Percentiles rank a stretch among this genome's conserved stretches.
These are phyloP conservation scores for Edaphochlamys debaryana DNA, from an alignment of 139 green algal genomes.

Conservation along the genomic window DNA sequence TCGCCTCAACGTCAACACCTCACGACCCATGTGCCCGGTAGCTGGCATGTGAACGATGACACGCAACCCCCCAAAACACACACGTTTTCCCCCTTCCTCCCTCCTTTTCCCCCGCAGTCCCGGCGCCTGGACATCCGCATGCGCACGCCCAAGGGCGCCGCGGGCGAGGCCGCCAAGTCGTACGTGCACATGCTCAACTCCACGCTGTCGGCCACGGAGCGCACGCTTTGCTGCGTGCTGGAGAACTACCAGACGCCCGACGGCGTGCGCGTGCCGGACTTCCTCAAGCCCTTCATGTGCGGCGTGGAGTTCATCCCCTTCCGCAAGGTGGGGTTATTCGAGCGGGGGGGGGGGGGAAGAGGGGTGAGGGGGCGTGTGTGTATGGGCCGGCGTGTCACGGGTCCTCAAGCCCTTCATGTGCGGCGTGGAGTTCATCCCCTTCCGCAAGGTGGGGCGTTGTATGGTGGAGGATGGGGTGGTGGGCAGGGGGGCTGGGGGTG, in stretches of 20 bases:
- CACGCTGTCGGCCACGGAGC: slow-evolving; percentile 96
- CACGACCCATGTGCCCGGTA: too few species aligned
- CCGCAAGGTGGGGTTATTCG: slow-evolving; percentile 74
- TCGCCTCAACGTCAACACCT: too few species aligned
- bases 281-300: slow-evolving; percentile 93
- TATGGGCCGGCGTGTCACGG: slow-evolving; percentile 14
- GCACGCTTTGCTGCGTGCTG: slow-evolving; percentile 98
- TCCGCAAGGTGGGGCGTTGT: slow-evolving; percentile 70
- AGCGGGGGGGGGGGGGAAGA: not conserved
- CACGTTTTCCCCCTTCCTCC: too few species aligned
- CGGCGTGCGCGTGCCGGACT: slow-evolving; percentile 51
- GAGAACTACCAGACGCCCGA: slow-evolving; percentile 97
- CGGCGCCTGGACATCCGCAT: slow-evolving; percentile 87
- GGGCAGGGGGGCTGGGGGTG: too few species aligned
- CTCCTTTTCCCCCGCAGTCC: slow-evolving; percentile 61
- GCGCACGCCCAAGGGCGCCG: slow-evolving; percentile 61
- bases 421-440: slow-evolving; percentile 96
- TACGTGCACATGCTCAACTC: slow-evolving; percentile 99
- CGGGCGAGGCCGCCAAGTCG: slow-evolving; percentile 75
- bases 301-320: slow-evolving; percentile 97
- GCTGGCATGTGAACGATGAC: too few species aligned
- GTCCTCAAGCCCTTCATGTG: slow-evolving; percentile 93
- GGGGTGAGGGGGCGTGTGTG: not conserved
- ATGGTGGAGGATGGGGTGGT: too few species aligned
- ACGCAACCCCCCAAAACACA: too few species aligned